phyloP scores from a whole-genome alignment of 345 rosid species.

The Corchorus capsularis region DNA sequence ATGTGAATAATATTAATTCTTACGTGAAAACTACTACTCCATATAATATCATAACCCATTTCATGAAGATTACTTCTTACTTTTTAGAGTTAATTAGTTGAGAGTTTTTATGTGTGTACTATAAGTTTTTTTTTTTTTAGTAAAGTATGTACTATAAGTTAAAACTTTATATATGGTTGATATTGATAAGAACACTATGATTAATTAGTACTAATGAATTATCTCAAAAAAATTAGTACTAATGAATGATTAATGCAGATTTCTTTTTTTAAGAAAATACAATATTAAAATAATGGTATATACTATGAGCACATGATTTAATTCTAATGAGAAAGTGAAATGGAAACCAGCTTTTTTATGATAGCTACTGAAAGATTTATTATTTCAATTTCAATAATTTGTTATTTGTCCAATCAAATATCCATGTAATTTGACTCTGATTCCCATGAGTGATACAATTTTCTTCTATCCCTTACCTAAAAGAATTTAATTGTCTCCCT shows the following conservation, averaged over 20 bases:
- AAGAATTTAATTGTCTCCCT: background rate
- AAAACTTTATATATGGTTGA: background rate
- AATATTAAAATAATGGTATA: background rate
- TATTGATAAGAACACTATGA: no score
- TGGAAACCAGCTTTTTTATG: conserved; percentile 16
- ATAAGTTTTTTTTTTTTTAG: no score
- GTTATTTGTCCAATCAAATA: conserved; percentile 15
- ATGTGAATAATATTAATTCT: no score
- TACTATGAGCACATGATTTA: background rate
- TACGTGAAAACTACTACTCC: no score
- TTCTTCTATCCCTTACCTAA: conserved; percentile 5
- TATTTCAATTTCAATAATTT: no score
- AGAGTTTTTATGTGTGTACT: background rate
- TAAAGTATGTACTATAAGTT: background rate
- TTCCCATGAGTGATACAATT: background rate
- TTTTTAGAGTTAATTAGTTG: background rate
- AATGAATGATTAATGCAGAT: background rate
- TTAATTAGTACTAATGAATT: no score
- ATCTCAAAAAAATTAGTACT: no score
- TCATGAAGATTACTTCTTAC: no score
- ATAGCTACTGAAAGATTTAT: background rate
- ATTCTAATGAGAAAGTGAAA: background rate
- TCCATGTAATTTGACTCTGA: conserved; percentile 19
- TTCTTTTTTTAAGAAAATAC: no score
- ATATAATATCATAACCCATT: no score